phyloP scores from a whole-genome alignment of 2,329 filamentous ascomycete species.

The Phoma sp. region DNA sequence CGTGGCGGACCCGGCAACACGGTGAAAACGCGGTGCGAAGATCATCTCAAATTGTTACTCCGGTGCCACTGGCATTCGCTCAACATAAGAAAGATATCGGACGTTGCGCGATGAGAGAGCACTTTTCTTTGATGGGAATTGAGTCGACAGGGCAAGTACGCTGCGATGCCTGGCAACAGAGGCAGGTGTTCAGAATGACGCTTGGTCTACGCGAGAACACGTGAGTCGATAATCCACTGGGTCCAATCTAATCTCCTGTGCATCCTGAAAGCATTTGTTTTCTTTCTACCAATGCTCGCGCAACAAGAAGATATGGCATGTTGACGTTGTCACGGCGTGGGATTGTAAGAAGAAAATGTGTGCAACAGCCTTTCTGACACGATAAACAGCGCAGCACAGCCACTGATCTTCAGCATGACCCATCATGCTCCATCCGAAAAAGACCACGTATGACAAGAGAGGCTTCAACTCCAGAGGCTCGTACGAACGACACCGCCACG shows the following conservation, averaged over 20 bases:
- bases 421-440: background rate
- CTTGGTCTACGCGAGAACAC: no score
- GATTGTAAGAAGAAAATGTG: no score
- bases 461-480: background rate
- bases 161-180: background rate
- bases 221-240: no score
- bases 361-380: no score
- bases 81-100: background rate
- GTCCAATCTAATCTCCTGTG: no score
- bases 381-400: background rate
- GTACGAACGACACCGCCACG: slow-evolving; percentile 2
- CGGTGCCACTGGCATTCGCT: background rate
- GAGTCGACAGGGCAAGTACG: background rate
- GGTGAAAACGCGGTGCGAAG: slow-evolving; percentile 1
- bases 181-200: background rate
- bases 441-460: background rate
- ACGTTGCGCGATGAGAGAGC: background rate
- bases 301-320: no score
- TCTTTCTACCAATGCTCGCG: no score
- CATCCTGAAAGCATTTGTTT: no score
- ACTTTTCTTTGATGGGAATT: background rate
- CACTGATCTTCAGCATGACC: background rate
- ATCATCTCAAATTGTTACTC: slow-evolving; percentile 4
- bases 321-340: no score
- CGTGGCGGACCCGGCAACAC: slow-evolving; percentile 7